phyloP scores from a whole-genome alignment of 2,329 filamentous ascomycete species.

The Cercospora brassicicola region DNA sequence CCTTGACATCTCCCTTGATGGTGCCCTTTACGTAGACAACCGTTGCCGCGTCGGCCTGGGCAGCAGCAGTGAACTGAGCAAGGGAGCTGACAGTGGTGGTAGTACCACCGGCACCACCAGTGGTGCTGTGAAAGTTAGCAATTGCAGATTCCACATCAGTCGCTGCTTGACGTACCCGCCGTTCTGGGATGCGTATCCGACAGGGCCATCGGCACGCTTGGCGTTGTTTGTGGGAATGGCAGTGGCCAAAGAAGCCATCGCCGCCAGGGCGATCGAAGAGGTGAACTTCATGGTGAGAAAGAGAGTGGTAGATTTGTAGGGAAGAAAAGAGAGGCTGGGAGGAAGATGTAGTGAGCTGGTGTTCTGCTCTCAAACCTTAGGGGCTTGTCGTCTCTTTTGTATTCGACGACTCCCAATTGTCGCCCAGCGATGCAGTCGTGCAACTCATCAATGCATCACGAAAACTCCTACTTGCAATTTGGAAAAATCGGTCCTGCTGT shows the following conservation, averaged over 20 bases:
- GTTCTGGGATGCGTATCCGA: conserved; percentile 34
- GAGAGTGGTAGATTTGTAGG: conserved; percentile 10
- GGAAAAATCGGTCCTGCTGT: not conserved
- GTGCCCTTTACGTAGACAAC: conserved; percentile 52
- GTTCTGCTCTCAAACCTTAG: not conserved
- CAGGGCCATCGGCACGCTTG: conserved; percentile 18
- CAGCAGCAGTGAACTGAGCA: conserved; percentile 44
- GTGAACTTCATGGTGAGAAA: conserved; percentile 21
- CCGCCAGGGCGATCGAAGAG: conserved; percentile 31
- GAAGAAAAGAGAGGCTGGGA: conserved; percentile 1
- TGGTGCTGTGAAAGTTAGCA: conserved; percentile 37
- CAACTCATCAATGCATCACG: not conserved
- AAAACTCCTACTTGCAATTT: not conserved
- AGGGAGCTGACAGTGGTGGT: conserved; percentile 51
- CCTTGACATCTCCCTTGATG: conserved; percentile 28
- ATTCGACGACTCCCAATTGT: not conserved
- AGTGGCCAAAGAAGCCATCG: conserved; percentile 27
- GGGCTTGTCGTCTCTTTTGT: not conserved
- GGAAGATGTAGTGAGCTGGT: not conserved
- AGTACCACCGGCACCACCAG: conserved; percentile 49
- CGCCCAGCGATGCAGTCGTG: not conserved
- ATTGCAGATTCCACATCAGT: not conserved
- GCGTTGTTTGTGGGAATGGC: conserved; percentile 23
- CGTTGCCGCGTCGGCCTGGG: conserved; percentile 36
- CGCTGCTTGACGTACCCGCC: conserved; percentile 24